A percentile compares a stretch with the other conserved stretches of the same genome.
These are phyloP conservation scores for Trifolium subterraneum DNA, from an alignment of 306 rosid genomes.

Conservation along the genomic window DNA sequence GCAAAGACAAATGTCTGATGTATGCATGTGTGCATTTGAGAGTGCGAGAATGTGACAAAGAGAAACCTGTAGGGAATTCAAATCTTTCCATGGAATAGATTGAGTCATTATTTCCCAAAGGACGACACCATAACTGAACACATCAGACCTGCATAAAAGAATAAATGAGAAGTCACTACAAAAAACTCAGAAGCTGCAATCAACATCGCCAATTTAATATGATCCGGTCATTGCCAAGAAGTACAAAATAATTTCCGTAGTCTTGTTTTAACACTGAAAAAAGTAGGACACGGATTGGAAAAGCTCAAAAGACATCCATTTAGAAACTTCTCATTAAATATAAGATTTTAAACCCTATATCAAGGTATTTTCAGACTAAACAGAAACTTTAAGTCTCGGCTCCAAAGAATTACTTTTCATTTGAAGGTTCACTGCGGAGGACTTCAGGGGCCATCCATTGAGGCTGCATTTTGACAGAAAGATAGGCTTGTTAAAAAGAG, in stretches of 20 bases:
- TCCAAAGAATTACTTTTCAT: slow-evolving; percentile 66
- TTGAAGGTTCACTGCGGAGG: slow-evolving; percentile 76
- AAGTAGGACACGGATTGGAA: slow-evolving; percentile 17
- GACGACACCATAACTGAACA: slow-evolving; percentile 79
- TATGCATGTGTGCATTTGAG: not conserved
- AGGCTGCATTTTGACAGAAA: slow-evolving; percentile 60
- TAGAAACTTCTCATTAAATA: not conserved
- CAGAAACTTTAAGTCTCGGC: slow-evolving; percentile 11
- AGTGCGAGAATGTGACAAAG: slow-evolving; percentile 23
- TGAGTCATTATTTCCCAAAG: slow-evolving; percentile 76
- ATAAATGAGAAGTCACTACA: slow-evolving; percentile 24
- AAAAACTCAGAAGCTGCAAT: slow-evolving; percentile 18
- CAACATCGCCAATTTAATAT: slow-evolving; percentile 5
- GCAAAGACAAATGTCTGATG: not conserved
- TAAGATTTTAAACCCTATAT: not conserved
- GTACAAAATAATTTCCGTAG: slow-evolving; percentile 6
- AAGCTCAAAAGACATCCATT: not conserved
- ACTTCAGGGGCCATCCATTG: slow-evolving; percentile 92
- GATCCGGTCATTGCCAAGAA: slow-evolving; percentile 15
- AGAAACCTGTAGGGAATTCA: slow-evolving; percentile 72
- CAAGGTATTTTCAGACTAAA: slow-evolving; percentile 5
- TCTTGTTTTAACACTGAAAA: not conserved
- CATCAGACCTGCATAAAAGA: slow-evolving; percentile 65
- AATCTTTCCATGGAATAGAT: slow-evolving; percentile 70
- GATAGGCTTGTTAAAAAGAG: slow-evolving; percentile 29